Base-by-base conservation (phyloP, 2,329 filamentous ascomycete genomes). In the Pseudocercospora pini-densiflorae region DNA sequence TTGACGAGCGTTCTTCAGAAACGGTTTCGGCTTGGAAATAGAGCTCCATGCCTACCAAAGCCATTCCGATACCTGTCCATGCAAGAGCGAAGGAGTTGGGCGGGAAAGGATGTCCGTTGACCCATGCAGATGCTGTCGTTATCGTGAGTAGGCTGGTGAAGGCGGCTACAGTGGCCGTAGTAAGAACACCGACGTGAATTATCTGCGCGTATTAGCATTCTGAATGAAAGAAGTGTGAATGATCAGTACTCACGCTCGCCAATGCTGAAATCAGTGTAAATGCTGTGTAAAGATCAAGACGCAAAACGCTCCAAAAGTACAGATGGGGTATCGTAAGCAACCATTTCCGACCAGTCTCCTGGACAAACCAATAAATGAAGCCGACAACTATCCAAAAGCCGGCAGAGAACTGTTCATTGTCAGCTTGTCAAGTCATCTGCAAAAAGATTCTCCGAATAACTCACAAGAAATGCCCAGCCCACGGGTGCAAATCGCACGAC, bases 301-400 rank as follows among this genome's bases (percentile, higher is more conserved):
- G 72, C 43, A 76, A 36, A 31, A 74, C 63, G 67, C 80, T 80
- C 61, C 78, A 77, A 23, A 81, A 69, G 69, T 80, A 81, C 60
- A 73, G 68, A 43, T 71, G 66, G 63, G 78, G 76, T 66, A 81
- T 72, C 68, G 70, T 70, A 65, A 81, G 69, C 16, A 81, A 76
- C 74, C 81, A 81, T 23, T 70, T 70, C 36, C 79, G 76, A 62
- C 80, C 76, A 24, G 79, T 77, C 45, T 78, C 78, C 43, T 76
- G 76, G 21, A 76, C 73, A 55, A 76, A 61, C 55, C 77, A 77
- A 33, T 81, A 75, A 57, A 79, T 70, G 12, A 75, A 63, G 9
- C 77, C 78, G 54, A 77, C 74, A 9, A 78, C 65, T 21, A 73
- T 67, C 73, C 81, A 80, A 40, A 81, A 66, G 0, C 77, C 63